Evolutionary conservation across 169 alveolate species (phyloP).

Genomic region (Plasmodium cynomolgi): DNA sequence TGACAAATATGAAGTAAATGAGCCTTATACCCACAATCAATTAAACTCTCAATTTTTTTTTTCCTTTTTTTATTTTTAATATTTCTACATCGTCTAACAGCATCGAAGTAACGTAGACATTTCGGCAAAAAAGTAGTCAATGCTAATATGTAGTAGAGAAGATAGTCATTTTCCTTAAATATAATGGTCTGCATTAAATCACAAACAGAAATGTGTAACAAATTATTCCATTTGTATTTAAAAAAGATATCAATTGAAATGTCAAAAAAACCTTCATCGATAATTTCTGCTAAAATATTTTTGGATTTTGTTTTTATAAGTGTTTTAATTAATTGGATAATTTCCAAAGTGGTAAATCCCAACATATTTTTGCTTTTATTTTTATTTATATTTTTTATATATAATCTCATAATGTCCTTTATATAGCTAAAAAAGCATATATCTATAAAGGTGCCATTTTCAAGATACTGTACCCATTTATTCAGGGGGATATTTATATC

Average conservation of each 20-base stretch:
- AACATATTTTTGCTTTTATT: constrained; percentile 53
- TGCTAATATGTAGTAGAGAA: constrained; percentile 48
- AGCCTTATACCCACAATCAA: constrained; percentile 74
- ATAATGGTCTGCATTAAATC: constrained; percentile 64
- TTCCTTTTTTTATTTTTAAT: constrained; percentile 59
- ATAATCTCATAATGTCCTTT: constrained; percentile 50
- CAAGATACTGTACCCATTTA: constrained; percentile 53
- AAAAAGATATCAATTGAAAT: constrained; percentile 70
- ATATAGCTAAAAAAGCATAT: constrained; percentile 48
- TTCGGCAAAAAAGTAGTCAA: constrained; percentile 54
- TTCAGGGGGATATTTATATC: constrained; percentile 17
- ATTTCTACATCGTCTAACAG: constrained; percentile 48
- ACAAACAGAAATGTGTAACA: constrained; percentile 68
- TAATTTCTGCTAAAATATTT: constrained; percentile 58
- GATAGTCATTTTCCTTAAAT: constrained; percentile 62
- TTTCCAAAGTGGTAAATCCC: constrained; percentile 64
- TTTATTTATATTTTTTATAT: constrained; percentile 56
- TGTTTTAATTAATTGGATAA: constrained; percentile 61
- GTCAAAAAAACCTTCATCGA: constrained; percentile 67
- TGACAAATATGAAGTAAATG: constrained; percentile 62
- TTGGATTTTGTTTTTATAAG: constrained; percentile 55
- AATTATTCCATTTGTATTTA: constrained; percentile 63
- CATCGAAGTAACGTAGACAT: constrained; percentile 62
- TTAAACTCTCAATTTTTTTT: constrained; percentile 56
- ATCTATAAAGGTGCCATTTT: constrained; percentile 31